Evolutionary conservation across 1,284 basidiomycete species (phyloP).

Genomic region (Lignosus rhinocerotis): DNA sequence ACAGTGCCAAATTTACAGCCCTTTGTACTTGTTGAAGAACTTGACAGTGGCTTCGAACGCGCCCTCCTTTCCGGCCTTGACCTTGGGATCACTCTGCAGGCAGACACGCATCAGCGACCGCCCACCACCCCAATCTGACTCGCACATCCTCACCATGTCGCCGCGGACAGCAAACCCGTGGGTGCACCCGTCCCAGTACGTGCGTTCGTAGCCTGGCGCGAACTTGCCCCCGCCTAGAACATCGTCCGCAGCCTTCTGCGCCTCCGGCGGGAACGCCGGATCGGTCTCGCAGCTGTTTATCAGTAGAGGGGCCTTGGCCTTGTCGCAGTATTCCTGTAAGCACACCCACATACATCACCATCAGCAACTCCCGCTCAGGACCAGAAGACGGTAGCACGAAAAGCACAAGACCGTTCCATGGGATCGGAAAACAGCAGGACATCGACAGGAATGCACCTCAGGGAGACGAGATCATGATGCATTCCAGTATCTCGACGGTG

Average conservation of each 20-base stretch:
- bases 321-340: conserved; percentile 44
- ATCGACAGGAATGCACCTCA: too few relatives aligned
- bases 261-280: conserved; percentile 12
- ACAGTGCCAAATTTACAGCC: neutral
- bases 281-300: conserved; percentile 53
- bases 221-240: conserved; percentile 29
- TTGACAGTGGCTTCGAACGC: conserved; percentile 40
- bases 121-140: too few relatives aligned
- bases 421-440: too few relatives aligned
- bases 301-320: conserved; percentile 55
- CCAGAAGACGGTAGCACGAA: too few relatives aligned
- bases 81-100: conserved; percentile 36
- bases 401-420: too few relatives aligned
- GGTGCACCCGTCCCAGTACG: conserved; percentile 44
- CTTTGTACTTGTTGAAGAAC: conserved; percentile 34
- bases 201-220: conserved; percentile 31
- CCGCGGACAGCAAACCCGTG: conserved; percentile 55
- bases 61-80: conserved; percentile 43
- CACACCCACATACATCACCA: too few relatives aligned
- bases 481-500: too few relatives aligned
- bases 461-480: too few relatives aligned
- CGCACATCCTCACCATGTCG: conserved; percentile 29
- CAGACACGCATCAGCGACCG: too few relatives aligned
- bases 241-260: conserved; percentile 13
- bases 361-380: too few relatives aligned